Base-by-base conservation (phyloP, 768 basidiomycete species). In the Mycena rebaudengoi region DNA sequence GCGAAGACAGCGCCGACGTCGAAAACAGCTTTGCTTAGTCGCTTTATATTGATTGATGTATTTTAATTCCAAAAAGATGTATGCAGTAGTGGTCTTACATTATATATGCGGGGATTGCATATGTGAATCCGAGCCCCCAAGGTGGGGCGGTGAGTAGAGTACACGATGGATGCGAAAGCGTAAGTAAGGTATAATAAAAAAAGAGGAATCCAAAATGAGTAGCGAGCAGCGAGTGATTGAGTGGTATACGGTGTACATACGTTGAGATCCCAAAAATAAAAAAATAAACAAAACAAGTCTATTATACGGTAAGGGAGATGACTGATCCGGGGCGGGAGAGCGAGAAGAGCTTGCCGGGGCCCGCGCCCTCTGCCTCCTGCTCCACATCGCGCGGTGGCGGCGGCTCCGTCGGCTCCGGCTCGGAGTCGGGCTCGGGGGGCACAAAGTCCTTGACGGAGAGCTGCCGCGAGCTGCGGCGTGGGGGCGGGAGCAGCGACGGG, bases 1-100 rank as follows among this genome's bases (percentile, higher is more conserved):
- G 92, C 7, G 96, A 98, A 50, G 95, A 97, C 72, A 94, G 92
- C 57, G 96, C 96, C 25, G 96, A 98, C 75, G 94, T 98, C 10
- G 96, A 98, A 80, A 95, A 98, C 75, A 92, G 89, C 76, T 92
- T 98, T 78, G 91, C 91, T 64, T 98, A 83, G 86, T 73, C 28
- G 28, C 32, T 32, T 32, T 32, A 20, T 51, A 33, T 33, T 51
- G n/a, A n/a, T n/a, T n/a, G n/a, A n/a, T 51, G 49, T 51, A 51
- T 51, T 11, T 51, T 51, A 51, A 25, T 25, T 48, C 28, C 49
- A 30, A 51, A 33, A 33, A 44, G 12, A 44, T 23, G 43, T 44
- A 44, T n/a, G n/a, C n/a, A n/a, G n/a, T n/a, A n/a, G n/a, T n/a
- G n/a, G n/a, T n/a, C n/a, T n/a, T n/a, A n/a, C n/a, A n/a, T n/a